A percentile compares a stretch with the other conserved stretches of the same genome.
Conservation (phyloP, 768 basidiomycete species). For the Neoboletus brunneissimus region DNA sequence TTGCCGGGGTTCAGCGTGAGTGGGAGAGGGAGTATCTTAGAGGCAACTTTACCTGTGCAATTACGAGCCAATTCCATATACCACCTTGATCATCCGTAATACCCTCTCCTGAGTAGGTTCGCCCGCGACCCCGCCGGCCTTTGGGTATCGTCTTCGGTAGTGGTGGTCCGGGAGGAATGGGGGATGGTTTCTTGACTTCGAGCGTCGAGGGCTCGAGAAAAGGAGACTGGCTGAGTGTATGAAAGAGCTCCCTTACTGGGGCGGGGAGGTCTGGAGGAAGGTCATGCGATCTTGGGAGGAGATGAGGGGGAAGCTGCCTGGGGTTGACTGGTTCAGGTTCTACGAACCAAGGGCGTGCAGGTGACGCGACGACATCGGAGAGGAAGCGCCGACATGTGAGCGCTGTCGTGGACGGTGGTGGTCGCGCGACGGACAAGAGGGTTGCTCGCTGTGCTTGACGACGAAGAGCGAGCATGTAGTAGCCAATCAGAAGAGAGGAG, state of each 20-base stretch:
- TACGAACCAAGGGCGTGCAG: conserved; percentile 63
- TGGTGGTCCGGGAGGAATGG: conserved; percentile 54
- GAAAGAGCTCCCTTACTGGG: conserved; percentile 53
- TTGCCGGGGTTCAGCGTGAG: conserved; percentile 25
- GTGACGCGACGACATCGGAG: conserved; percentile 1
- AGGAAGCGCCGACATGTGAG: conserved; percentile 4
- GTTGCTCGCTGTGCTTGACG: conserved; percentile 9
- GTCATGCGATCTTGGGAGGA: conserved; percentile 26
- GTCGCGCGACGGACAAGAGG: not conserved
- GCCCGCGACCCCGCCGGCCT: conserved; percentile 62
- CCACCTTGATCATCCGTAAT: conserved; percentile 47
- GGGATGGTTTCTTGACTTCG: conserved; percentile 50
- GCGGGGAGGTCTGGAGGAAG: conserved; percentile 52
- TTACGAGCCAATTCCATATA: conserved; percentile 76
- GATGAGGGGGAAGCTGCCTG: conserved; percentile 26
- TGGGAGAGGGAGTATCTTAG: no score
- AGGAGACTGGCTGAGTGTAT: conserved; percentile 57
- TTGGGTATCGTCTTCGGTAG: conserved; percentile 56
- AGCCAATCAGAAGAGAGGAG: conserved; percentile 4
- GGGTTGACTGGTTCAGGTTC: conserved; percentile 38
- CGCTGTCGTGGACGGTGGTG: not conserved
- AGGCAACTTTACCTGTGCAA: conserved; percentile 56
- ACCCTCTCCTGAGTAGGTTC: conserved; percentile 67
- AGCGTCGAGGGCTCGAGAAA: conserved; percentile 63
- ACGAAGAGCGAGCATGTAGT: conserved; percentile 22